Evolutionary conservation across 331 rosid genomes (phyloP).

Genomic region (Pyrus hybrid): DNA sequence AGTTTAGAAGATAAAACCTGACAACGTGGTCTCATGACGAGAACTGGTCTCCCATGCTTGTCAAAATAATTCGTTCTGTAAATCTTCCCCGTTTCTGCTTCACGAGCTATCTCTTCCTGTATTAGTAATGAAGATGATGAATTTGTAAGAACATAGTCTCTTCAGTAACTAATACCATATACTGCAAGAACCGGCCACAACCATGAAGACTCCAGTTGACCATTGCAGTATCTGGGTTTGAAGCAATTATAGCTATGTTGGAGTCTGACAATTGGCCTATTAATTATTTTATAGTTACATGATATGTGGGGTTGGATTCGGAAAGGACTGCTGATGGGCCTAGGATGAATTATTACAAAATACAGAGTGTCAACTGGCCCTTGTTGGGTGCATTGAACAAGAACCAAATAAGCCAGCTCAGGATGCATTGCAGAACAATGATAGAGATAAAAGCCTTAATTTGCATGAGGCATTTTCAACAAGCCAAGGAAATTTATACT

Average conservation of each 20-base stretch:
- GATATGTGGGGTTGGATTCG: not conserved
- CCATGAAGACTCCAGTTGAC: not conserved
- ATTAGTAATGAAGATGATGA: conserved; percentile 10
- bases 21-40: conserved; percentile 67
- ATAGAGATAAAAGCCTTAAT: not conserved
- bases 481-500: no score
- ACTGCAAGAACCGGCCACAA: not conserved
- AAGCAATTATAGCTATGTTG: not conserved
- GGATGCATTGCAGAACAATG: not conserved
- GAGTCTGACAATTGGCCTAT: not conserved
- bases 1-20: conserved; percentile 51
- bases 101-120: conserved; percentile 70
- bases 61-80: conserved; percentile 63
- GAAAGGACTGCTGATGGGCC: not conserved
- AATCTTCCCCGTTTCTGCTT: conserved; percentile 73
- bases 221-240: not conserved
- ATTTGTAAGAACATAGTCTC: not conserved
- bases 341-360: not conserved
- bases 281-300: not conserved
- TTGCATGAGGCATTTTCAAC: no score
- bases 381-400: not conserved
- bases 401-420: not conserved
- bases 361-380: not conserved
- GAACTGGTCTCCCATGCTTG: conserved; percentile 76
- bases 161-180: not conserved